Percentiles rank a stretch among this genome's conserved stretches.
Conservation (phyloP, 257 asterid genomes). For the Forsythia suspensa region DNA sequence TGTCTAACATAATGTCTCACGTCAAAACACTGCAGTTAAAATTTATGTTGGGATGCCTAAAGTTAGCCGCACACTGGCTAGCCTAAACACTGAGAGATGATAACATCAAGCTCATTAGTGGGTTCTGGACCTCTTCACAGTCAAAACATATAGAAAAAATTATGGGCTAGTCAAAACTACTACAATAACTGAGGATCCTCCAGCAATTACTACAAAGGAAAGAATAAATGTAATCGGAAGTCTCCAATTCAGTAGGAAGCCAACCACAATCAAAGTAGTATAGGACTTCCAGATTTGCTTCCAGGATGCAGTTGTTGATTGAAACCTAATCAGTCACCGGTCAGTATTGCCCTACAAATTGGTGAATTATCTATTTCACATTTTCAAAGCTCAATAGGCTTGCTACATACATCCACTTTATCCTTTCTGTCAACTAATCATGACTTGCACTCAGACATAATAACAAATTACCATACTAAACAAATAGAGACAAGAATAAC, state of each 20-base stretch:
- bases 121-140: background rate
- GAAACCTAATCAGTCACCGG: background rate
- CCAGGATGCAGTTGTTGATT: background rate
- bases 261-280: background rate
- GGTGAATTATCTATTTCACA: background rate
- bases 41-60: background rate
- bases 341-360: background rate
- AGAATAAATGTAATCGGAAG: too few species aligned
- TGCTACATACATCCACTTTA: background rate
- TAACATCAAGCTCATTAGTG: background rate
- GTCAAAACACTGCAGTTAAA: background rate
- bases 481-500: too few species aligned
- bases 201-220: background rate
- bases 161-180: background rate
- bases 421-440: background rate
- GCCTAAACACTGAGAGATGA: background rate
- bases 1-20: background rate
- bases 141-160: background rate
- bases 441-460: background rate
- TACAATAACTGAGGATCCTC: background rate
- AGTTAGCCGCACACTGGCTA: background rate
- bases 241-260: background rate
- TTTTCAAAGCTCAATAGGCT: background rate
- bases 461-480: too few species aligned
- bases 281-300: background rate